phyloP scores from a whole-genome alignment of 192 early-diverging fungal genomes.

The Umbelopsis sp. region DNA sequence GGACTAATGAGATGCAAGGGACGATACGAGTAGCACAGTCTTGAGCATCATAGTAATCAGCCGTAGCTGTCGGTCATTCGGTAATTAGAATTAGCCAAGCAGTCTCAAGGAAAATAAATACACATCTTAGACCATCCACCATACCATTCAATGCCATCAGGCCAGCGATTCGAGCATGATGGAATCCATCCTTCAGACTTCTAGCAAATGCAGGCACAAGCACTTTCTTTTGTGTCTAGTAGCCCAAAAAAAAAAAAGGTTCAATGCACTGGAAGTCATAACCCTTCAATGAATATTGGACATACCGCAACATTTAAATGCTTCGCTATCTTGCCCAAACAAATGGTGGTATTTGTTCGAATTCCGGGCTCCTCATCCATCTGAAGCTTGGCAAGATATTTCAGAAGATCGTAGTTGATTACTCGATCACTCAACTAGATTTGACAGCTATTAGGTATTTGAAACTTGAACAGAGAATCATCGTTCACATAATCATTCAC shows the following conservation, averaged over 20 bases:
- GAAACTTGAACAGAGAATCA: constrained; percentile 18
- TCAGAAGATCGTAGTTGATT: constrained; percentile 83
- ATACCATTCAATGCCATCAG: constrained; percentile 71
- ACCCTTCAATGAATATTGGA: neutral
- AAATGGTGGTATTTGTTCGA: constrained; percentile 94
- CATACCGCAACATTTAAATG: constrained; percentile 72
- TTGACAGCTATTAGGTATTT: neutral
- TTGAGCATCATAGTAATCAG: constrained; percentile 64
- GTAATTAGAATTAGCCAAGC: neutral
- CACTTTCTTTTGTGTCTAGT: constrained; percentile 75
- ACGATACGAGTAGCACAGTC: constrained; percentile 78
- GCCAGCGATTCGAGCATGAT: constrained; percentile 83
- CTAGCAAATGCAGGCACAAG: constrained; percentile 83
- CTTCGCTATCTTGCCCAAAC: constrained; percentile 88
- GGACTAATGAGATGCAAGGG: constrained; percentile 65
- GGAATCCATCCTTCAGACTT: constrained; percentile 85
- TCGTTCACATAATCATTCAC: neutral
- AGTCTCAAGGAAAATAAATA: constrained; percentile 16
- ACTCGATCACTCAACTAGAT: constrained; percentile 64
- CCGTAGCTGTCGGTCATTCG: constrained; percentile 56
- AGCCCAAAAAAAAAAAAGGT: neutral
- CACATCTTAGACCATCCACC: neutral
- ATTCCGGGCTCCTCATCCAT: constrained; percentile 94
- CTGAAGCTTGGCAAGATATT: constrained; percentile 88
- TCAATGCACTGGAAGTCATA: neutral